Conservation (phyloP, 345 rosid genomes). For the Orychophragmus violaceus region DNA sequence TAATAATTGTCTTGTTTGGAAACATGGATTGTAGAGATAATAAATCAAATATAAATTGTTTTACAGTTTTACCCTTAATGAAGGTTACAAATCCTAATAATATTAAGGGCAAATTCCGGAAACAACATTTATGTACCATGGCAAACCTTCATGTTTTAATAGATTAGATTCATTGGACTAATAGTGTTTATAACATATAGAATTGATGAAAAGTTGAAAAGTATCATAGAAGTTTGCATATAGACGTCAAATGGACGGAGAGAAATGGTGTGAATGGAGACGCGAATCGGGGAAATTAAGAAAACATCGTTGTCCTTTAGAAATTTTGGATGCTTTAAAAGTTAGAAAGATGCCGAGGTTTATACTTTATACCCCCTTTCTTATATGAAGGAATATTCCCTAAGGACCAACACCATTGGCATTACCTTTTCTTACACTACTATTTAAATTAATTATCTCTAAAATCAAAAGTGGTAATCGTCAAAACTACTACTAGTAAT, state of each 20-base stretch:
- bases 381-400: slow-evolving; percentile 14
- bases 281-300: background rate
- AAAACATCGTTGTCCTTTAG: background rate
- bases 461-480: background rate
- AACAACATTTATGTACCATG: too few relatives aligned
- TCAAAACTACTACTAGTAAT: background rate
- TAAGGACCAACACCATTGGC: slow-evolving; percentile 1
- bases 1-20: too few relatives aligned
- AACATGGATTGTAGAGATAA: too few relatives aligned
- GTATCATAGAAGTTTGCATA: background rate
- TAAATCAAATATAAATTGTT: too few relatives aligned
- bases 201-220: background rate
- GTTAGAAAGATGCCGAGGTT: slow-evolving; percentile 25
- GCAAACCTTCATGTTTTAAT: too few relatives aligned
- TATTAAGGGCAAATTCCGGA: too few relatives aligned
- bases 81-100: too few relatives aligned
- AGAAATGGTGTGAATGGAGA: slow-evolving; percentile 11
- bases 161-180: background rate
- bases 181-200: background rate
- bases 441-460: background rate
- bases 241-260: background rate
- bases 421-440: background rate
- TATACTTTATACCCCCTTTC: slow-evolving; percentile 21
- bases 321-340: background rate
- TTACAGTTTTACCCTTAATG: too few relatives aligned